Evolutionary conservation across 169 alveolate species (phyloP), one percentile per base, ranked within the genome.

Genomic region (Eimeria praecox): DNA sequence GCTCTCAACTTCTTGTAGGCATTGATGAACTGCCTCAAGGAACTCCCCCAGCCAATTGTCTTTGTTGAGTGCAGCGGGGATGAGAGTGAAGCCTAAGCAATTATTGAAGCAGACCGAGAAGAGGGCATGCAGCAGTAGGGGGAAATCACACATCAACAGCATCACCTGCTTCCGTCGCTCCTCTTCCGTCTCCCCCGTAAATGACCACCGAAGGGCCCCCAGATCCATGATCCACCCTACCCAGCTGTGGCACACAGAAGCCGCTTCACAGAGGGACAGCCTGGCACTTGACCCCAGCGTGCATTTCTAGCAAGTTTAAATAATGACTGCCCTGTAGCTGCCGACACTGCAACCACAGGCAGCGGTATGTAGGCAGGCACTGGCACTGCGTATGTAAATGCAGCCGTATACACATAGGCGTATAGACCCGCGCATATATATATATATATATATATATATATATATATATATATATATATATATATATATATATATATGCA

Each of bases 1-100:
- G 92, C 92, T 86, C 56, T 86, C 92, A 27, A 86, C 78, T 59
- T 86, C 92, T 86, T 86, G 56, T 3, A 86, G 77, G 80, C 92
- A 86, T 42, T 86, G 92, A 59, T 86, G 92, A 38, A 22, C 80
- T 8, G 78, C 78, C 78, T 86, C 92, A 5, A 86, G 92, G 54
- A 86, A 86, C 56, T 86, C 92, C 27, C 92, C 92, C 38, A 86
- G 92, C 92, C 92, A 86, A 38, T 86, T 86, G 27, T 59, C 52
- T 59, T 59, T 59, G 80, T 86, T 86, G 2, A 86, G 80, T 9
- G 92, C 77, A 14, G 56, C 44, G 2, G 92, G 92, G 38, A 86
- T 86, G 54, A 86, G 78, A 8, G 80, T 35, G 40, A 86, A 86
- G 64, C 92, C 92, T 12, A 86, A 62, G 46, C 92, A 86, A 62